These are phyloP conservation scores for Capronia coronata DNA, from an alignment of 2,329 filamentous ascomycete genomes.

Conservation along the genomic window DNA sequence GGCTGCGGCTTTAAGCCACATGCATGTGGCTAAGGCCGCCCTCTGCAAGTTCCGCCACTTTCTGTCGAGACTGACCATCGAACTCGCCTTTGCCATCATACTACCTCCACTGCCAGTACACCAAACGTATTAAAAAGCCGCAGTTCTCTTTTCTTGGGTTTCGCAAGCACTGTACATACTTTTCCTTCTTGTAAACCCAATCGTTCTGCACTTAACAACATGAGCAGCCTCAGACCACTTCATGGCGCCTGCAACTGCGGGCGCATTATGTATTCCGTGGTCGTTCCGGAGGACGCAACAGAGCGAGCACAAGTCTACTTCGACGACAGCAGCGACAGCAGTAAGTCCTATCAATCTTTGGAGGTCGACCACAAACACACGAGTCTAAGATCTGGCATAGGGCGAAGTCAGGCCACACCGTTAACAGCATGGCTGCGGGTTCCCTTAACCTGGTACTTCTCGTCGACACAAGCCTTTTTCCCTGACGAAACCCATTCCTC, in stretches of 20 bases:
- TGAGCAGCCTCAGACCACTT: constrained; percentile 38
- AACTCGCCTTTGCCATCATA: neutral
- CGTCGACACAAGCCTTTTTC: constrained; percentile 66
- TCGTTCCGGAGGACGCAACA: constrained; percentile 55
- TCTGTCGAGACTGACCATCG: neutral
- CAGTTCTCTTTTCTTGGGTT: neutral
- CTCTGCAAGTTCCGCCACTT: neutral
- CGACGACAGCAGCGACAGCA: constrained; percentile 61
- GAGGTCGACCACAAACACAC: too few species aligned
- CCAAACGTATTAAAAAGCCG: neutral
- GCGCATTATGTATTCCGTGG: constrained; percentile 72
- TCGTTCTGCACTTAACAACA: neutral
- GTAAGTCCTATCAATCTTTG: too few species aligned
- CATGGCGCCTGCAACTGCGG: constrained; percentile 78
- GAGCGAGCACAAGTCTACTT: constrained; percentile 65
- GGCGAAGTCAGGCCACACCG: constrained; percentile 61
- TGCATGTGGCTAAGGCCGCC: neutral
- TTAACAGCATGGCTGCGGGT: constrained; percentile 77
- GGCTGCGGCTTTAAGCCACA: neutral
- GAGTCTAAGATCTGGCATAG: constrained; percentile 34
- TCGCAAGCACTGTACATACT: neutral
- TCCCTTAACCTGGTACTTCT: constrained; percentile 73
- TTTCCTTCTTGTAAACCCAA: neutral
- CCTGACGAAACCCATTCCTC: constrained; percentile 65
- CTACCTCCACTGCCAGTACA: neutral